phyloP scores from a whole-genome alignment of 768 basidiomycete genomes.

The Mrakia frigida region DNA sequence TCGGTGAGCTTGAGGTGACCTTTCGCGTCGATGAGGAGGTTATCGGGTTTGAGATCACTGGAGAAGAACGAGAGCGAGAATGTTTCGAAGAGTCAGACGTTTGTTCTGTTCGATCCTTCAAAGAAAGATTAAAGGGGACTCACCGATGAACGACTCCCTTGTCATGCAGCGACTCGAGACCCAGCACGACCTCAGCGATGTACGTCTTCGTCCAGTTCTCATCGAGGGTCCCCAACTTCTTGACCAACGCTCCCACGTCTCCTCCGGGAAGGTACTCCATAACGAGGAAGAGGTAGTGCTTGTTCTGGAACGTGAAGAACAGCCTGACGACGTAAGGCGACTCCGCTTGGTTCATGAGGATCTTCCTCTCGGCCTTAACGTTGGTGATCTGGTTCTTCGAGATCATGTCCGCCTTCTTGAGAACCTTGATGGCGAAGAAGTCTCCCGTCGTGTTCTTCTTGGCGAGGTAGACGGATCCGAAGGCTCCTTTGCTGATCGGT shows the following conservation, averaged over 20 bases:
- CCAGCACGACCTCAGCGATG: constrained; percentile 90
- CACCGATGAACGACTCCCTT: constrained; percentile 95
- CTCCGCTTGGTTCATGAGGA: constrained; percentile 98
- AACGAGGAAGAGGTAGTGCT: constrained; percentile 95
- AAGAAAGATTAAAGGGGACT: constrained; percentile 37
- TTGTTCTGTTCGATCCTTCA: background rate
- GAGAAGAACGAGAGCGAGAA: constrained; percentile 26
- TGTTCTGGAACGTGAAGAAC: constrained; percentile 99
- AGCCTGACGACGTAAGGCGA: constrained; percentile 96
- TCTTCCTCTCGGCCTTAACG: constrained; percentile 98
- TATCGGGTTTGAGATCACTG: constrained; percentile 97
- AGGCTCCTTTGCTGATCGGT: constrained; percentile 97
- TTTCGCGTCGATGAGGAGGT: constrained; percentile 90
- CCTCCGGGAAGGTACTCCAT: constrained; percentile 89
- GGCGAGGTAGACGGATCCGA: constrained; percentile 95
- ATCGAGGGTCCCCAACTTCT: constrained; percentile 82
- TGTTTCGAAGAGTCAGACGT: background rate
- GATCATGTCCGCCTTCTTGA: constrained; percentile 99
- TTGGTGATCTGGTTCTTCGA: constrained; percentile 99
- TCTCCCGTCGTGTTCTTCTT: constrained; percentile 98
- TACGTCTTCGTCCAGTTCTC: constrained; percentile 98
- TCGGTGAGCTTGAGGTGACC: constrained; percentile 98
- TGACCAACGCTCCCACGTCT: constrained; percentile 94
- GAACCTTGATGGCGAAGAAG: constrained; percentile 98
- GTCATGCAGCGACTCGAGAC: constrained; percentile 92